Evolutionary conservation across 116 monocot species (phyloP).

Genomic region (Cymodocea nodosa): DNA sequence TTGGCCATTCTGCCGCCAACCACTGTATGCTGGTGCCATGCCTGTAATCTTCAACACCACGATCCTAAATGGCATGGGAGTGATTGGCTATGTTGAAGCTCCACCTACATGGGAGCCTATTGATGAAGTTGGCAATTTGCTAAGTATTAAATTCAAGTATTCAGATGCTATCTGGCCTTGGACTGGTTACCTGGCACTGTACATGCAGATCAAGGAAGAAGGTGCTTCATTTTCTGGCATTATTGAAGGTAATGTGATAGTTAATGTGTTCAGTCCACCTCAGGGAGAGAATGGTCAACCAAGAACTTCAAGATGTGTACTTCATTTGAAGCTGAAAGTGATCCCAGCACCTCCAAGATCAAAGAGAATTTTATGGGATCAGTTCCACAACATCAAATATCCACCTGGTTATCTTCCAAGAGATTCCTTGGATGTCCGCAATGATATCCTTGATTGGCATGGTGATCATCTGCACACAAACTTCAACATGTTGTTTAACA

Average conservation of each 20-base stretch:
- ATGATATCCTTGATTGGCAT: constrained; percentile 99
- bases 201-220: constrained; percentile 96
- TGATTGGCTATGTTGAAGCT: constrained; percentile 63
- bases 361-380: constrained; percentile 87
- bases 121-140: constrained; percentile 83
- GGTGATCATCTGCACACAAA: constrained; percentile 98
- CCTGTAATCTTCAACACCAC: constrained; percentile 96
- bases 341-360: constrained; percentile 74
- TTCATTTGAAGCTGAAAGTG: constrained; percentile 69
- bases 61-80: constrained; percentile 96
- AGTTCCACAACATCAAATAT: constrained; percentile 95
- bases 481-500: constrained; percentile 92
- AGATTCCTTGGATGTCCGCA: constrained; percentile 96
- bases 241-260: constrained; percentile 73
- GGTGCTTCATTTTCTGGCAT: constrained; percentile 72
- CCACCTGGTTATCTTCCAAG: constrained; percentile 98
- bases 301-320: constrained; percentile 48
- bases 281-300: constrained; percentile 25
- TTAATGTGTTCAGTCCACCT: constrained; percentile 60
- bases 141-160: constrained; percentile 79
- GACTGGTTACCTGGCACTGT: constrained; percentile 85
- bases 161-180: constrained; percentile 98
- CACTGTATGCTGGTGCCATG: constrained; percentile 95
- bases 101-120: constrained; percentile 76
- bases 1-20: constrained; percentile 98